Conservation (phyloP, 169 alveolate genomes). For the Plasmodium malariae region DNA sequence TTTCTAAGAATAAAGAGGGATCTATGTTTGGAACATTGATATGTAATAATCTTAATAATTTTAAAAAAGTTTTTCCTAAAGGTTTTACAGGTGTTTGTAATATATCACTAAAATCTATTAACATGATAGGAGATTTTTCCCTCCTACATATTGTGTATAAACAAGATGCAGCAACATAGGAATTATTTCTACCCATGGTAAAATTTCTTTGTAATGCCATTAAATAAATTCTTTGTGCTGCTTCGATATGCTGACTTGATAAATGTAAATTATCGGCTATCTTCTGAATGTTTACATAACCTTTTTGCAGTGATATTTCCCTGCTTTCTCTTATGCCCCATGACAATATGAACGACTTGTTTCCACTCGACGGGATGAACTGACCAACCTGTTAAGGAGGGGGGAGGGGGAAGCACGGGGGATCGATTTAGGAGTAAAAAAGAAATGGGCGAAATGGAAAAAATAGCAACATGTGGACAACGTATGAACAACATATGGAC, state of each 20-base stretch:
- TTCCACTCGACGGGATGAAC: constrained; percentile 89
- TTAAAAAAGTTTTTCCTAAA: constrained; percentile 92
- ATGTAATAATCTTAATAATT: constrained; percentile 91
- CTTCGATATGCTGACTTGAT: constrained; percentile 88
- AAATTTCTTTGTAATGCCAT: constrained; percentile 96
- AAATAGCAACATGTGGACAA: too few species aligned
- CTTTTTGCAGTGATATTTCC: constrained; percentile 87
- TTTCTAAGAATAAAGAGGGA: constrained; percentile 96
- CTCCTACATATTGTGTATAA: constrained; percentile 95
- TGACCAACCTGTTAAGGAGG: constrained; percentile 83
- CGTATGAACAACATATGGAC: too few species aligned
- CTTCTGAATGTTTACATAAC: constrained; percentile 88
- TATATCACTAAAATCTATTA: constrained; percentile 96
- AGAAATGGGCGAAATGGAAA: too few species aligned
- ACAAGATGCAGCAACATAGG: constrained; percentile 95
- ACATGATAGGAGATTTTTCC: constrained; percentile 94
- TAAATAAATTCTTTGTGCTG: constrained; percentile 93
- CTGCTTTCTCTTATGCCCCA: constrained; percentile 88
- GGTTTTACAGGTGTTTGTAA: constrained; percentile 92
- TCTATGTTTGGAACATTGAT: constrained; percentile 95
- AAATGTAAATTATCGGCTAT: constrained; percentile 90
- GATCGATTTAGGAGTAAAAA: too few species aligned
- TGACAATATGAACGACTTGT: constrained; percentile 85
- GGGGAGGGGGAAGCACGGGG: too few species aligned
- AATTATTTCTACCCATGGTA: constrained; percentile 95